Base-by-base conservation (phyloP, 495 filamentous ascomycete genomes). In the Neurospora tetraspora region DNA sequence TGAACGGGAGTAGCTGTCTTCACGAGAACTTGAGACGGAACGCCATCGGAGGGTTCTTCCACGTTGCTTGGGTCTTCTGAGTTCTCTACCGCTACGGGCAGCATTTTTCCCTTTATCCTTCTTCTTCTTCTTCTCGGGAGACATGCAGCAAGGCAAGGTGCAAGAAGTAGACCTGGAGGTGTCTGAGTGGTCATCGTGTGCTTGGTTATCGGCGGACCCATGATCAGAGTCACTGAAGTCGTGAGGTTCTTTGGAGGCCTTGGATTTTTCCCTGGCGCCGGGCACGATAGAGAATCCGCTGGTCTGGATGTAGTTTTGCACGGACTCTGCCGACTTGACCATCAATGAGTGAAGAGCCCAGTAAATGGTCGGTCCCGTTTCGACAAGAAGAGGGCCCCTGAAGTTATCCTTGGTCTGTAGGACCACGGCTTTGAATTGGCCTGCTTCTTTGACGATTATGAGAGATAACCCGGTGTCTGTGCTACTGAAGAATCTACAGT, bases 401-500 rank as follows among this genome's bases (percentile, higher is more conserved):
- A 71, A 65, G 34, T 77, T 76, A 31, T 78, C 68, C 40, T 78
- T 77, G 65, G 74, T 73, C 39, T 74, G 74, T 27, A 83, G 65
- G 3, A 80, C 79, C 23, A 79, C 74, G 69, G 80, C 83, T 73
- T 77, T 80, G 71, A 75, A 84, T 31, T 68, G 71, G 2, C 76
- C 81, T 65, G 78, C 74, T 34, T 82, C 78, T 69, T 80, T 81
- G 61, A 71, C 76, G 10, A 73, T 80, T 40, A 85, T 74, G 68
- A 85, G 73, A 37, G 76, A 76, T 42, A 85, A 38, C 0, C 45
- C 38, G 27, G 77, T 78, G 73, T 78, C 72, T 27, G 75, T 74
- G 5, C 72, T 70, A 16, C 77, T 73, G 73, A 81, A 72, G 76
- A 84, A 85, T 61, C 77, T 72, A 73, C 80, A 83, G 72, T 85